Evolutionary conservation across 1,284 basidiomycete species (phyloP).

Genomic region (Rhodofomes roseus): DNA sequence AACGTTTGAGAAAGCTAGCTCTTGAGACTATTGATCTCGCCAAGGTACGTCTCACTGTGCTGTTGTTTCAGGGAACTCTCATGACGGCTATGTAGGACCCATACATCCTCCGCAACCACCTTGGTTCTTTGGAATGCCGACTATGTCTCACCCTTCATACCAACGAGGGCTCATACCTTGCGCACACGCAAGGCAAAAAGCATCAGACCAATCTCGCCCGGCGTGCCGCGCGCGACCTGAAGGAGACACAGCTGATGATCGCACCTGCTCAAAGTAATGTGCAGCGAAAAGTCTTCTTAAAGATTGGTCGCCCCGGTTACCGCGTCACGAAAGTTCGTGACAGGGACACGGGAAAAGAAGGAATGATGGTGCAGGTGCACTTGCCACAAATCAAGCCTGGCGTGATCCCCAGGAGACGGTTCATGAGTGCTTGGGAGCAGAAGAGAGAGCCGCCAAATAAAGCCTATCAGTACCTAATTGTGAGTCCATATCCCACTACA

Average conservation of each 20-base stretch:
- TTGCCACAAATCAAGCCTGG: conserved; percentile 91
- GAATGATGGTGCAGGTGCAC: conserved; percentile 96
- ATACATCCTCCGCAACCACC: conserved; percentile 97
- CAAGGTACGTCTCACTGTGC: conserved; percentile 51
- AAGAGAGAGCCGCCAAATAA: conserved; percentile 93
- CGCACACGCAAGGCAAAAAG: conserved; percentile 99
- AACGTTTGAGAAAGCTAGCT: conserved; percentile 92
- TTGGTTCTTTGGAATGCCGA: conserved; percentile 96
- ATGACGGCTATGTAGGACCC: conserved; percentile 67
- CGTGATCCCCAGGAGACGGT: conserved; percentile 83
- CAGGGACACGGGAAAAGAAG: conserved; percentile 75
- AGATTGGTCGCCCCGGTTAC: conserved; percentile 96
- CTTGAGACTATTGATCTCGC: conserved; percentile 95
- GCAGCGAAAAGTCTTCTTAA: conserved; percentile 92
- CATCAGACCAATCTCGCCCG: conserved; percentile 98
- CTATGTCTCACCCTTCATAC: conserved; percentile 97
- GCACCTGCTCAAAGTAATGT: conserved; percentile 73
- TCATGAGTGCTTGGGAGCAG: conserved; percentile 99
- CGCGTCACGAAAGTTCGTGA: conserved; percentile 89
- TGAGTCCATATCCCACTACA: conserved; percentile 39
- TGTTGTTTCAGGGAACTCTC: background rate
- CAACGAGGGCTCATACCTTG: conserved; percentile 98
- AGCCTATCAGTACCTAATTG: conserved; percentile 95
- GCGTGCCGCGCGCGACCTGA: conserved; percentile 92
- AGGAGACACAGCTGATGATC: conserved; percentile 86